Conservation (phyloP, 192 early-diverging fungal genomes). For the Coemansia sp. region DNA sequence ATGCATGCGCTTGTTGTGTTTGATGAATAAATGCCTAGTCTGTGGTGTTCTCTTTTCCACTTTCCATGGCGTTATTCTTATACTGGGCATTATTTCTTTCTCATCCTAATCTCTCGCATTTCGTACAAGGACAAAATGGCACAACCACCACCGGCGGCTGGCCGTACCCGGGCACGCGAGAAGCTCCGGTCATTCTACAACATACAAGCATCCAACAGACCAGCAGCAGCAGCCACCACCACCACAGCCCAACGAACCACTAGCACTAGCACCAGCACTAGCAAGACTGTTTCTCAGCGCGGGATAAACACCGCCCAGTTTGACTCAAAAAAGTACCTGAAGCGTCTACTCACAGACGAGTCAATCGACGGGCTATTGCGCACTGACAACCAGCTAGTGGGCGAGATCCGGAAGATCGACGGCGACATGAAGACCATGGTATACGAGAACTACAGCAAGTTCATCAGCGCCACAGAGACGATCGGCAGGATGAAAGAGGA, state of each 20-base stretch:
- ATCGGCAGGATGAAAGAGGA: constrained; percentile 84
- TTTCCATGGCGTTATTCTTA: background rate
- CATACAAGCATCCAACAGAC: constrained; percentile 25
- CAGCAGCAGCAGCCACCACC: too few species aligned
- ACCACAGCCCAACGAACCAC: too few species aligned
- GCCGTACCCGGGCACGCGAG: constrained; percentile 31
- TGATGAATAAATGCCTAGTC: too few species aligned
- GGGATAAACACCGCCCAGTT: constrained; percentile 67
- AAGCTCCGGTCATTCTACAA: constrained; percentile 56
- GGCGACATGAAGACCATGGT: constrained; percentile 97
- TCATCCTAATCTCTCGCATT: background rate
- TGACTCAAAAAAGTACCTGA: constrained; percentile 76
- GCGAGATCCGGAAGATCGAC: constrained; percentile 84
- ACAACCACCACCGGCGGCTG: background rate
- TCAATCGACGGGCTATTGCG: constrained; percentile 68
- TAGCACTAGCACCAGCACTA: constrained; percentile 19
- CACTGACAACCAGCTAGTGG: constrained; percentile 53
- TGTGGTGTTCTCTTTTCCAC: background rate
- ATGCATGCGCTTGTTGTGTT: too few species aligned
- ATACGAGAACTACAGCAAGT: constrained; percentile 98
- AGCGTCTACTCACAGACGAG: constrained; percentile 69
- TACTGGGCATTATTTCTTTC: background rate
- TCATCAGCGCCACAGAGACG: constrained; percentile 92
- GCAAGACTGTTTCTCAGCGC: constrained; percentile 5
- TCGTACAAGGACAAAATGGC: constrained; percentile 12